Percentiles rank a stretch among this genome's conserved stretches.
Conservation (phyloP, 192 early-diverging fungal species). For the Backusella liffmaniae region DNA sequence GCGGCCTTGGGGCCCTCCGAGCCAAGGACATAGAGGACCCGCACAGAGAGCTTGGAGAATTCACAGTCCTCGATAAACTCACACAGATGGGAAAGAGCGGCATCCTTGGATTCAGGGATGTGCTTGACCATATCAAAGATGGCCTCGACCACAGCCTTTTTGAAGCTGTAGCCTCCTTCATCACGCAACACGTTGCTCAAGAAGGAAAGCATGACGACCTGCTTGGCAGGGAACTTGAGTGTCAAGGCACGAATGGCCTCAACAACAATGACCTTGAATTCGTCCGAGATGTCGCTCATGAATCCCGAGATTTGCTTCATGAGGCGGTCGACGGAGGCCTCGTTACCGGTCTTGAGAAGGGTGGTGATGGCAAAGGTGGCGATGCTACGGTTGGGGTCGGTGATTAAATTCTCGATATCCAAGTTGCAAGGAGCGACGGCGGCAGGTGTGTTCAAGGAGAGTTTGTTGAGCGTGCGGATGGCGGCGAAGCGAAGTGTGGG, state of each 20-base stretch:
- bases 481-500: conserved; percentile 94
- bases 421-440: conserved; percentile 94
- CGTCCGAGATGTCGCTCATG: conserved; percentile 98
- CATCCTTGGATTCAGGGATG: conserved; percentile 92
- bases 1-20: conserved; percentile 88
- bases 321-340: conserved; percentile 93
- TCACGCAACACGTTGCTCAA: conserved; percentile 90
- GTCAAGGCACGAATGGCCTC: conserved; percentile 96
- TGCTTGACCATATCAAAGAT: conserved; percentile 95
- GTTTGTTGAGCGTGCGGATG: conserved; percentile 93
- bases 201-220: conserved; percentile 90
- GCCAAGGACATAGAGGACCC: conserved; percentile 92
- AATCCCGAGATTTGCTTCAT: conserved; percentile 99
- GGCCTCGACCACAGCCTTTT: conserved; percentile 94
- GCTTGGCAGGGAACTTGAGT: conserved; percentile 97
- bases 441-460: conserved; percentile 85
- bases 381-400: conserved; percentile 94
- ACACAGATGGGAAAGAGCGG: conserved; percentile 91
- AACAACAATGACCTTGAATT: conserved; percentile 98
- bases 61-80: conserved; percentile 99
- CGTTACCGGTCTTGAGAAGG: conserved; percentile 98
- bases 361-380: conserved; percentile 99
- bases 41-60: conserved; percentile 95
- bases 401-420: conserved; percentile 98
- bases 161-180: conserved; percentile 97